Conservation (phyloP, 1,284 basidiomycete genomes). For the Ustilago xerochloae region DNA sequence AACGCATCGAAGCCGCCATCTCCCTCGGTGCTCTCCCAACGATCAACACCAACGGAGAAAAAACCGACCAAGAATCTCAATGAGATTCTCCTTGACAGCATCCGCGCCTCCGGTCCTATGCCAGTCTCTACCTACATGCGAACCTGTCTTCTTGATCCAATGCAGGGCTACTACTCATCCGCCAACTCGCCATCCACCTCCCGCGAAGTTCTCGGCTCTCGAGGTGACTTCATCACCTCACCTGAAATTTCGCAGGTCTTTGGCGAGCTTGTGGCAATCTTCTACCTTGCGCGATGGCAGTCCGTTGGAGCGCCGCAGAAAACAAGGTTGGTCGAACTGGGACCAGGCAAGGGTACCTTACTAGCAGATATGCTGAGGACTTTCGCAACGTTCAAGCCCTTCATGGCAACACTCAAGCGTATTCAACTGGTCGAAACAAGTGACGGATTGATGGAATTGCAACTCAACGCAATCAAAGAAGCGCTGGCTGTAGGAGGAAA, state of each 20-base stretch:
- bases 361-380: conserved; percentile 86
- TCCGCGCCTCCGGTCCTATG: conserved; percentile 60
- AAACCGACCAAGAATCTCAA: conserved; percentile 31
- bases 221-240: conserved; percentile 94
- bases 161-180: conserved; percentile 63
- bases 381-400: conserved; percentile 56
- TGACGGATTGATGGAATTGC: conserved; percentile 55
- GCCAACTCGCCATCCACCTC: conserved; percentile 38
- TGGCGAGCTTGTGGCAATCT: conserved; percentile 78
- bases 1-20: background rate
- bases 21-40: background rate
- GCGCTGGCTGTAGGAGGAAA: conserved; percentile 46
- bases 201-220: conserved; percentile 80
- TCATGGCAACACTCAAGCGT: conserved; percentile 47
- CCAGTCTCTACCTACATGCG: conserved; percentile 66
- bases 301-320: conserved; percentile 72
- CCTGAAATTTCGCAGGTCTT: conserved; percentile 97
- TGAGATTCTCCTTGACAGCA: conserved; percentile 42
- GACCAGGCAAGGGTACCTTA: conserved; percentile 92
- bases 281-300: conserved; percentile 85
- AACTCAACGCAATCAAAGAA: conserved; percentile 42
- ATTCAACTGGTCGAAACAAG: conserved; percentile 67
- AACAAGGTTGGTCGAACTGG: conserved; percentile 87
- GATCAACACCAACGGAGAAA: background rate
- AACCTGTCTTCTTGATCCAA: conserved; percentile 63